Base-by-base conservation (phyloP, 129 eudicot genomes). In the Centaurea solstitialis region DNA sequence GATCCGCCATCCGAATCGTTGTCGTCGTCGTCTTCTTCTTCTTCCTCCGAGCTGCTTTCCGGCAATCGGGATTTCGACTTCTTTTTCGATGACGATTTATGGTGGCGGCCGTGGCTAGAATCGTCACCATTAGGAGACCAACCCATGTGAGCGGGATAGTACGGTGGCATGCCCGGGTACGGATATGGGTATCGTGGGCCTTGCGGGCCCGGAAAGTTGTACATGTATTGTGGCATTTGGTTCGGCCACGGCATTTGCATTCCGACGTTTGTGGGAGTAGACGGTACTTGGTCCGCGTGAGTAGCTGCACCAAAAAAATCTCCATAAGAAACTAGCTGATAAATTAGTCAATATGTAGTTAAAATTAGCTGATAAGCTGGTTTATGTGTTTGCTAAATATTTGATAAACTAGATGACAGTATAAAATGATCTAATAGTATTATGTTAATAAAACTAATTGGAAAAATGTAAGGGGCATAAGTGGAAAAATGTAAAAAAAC, bases 181-280 rank as follows among this genome's bases (percentile, higher is more conserved):
- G 90, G 93, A 83, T 86, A 92, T 67, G 90, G 93, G 82, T 86
- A 91, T 4, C 92, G 91, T 79, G 85, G 93, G 75, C 84, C 86
- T 81, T 85, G 88, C 8, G 91, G 89, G 80, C 89, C 87, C 74
- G 81, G 96, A 84, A 82, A 90, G 70, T 89, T 94, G 85, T 89
- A 89, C 96, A 90, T 81, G 69, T 92, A 94, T n/a, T 67, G 98
- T 70, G 93, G 95, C 57, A 93, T 87, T 76, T 93, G 98, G 86
- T 91, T 88, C 70, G 85, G 91, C 98, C 98, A 94, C 53, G 92
- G 96, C 85, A 87, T 72, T 73, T 89, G 93, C 89, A 81, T 78
- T 73, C 86, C 91, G 72, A 78, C 89, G 68, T 90, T 87, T 74
- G 87, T 81, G 38, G 89, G 86, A 78, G 91, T 80, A 39, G 90